Percentiles rank a stretch among this genome's conserved stretches.
Evolutionary conservation across 2,329 filamentous ascomycete genomes (phyloP).

Genomic region (Venturia aucupariae): DNA sequence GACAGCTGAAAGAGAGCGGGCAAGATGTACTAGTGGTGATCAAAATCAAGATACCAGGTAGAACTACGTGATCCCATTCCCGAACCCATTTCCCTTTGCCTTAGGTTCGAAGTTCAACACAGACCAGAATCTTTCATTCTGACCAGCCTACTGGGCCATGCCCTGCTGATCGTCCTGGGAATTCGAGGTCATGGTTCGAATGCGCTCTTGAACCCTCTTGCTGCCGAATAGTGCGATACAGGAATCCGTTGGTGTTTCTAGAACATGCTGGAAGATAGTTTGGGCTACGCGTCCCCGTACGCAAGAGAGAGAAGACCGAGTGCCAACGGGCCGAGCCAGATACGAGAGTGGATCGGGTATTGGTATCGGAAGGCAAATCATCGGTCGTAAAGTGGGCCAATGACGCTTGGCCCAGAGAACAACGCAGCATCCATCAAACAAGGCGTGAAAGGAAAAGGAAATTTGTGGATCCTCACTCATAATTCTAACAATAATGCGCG

Average conservation of each 20-base stretch:
- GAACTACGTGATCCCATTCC: too few species aligned
- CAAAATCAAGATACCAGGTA: too few species aligned
- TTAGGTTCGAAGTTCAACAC: too few species aligned
- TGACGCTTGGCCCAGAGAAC: neutral
- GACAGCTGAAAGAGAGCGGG: too few species aligned
- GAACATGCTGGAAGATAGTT: neutral
- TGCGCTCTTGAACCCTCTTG: too few species aligned
- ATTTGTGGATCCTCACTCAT: neutral
- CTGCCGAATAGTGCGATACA: neutral
- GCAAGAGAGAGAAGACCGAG: neutral
- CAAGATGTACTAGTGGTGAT: too few species aligned
- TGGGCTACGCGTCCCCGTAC: neutral
- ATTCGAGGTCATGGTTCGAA: too few species aligned
- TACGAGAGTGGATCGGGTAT: neutral
- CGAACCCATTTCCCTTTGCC: too few species aligned
- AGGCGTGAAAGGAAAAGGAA: neutral
- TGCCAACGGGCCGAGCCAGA: neutral
- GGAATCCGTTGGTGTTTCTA: neutral
- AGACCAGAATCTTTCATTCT: too few species aligned
- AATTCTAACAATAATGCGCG: neutral
- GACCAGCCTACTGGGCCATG: too few species aligned
- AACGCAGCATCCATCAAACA: slow-evolving; percentile 1
- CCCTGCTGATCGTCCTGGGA: too few species aligned
- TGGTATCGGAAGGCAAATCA: neutral
- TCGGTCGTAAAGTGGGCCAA: neutral